A percentile compares a stretch with the other conserved stretches of the same genome.
Conservation (phyloP, 257 asterid species). For the Solanum corneliomulleri region DNA sequence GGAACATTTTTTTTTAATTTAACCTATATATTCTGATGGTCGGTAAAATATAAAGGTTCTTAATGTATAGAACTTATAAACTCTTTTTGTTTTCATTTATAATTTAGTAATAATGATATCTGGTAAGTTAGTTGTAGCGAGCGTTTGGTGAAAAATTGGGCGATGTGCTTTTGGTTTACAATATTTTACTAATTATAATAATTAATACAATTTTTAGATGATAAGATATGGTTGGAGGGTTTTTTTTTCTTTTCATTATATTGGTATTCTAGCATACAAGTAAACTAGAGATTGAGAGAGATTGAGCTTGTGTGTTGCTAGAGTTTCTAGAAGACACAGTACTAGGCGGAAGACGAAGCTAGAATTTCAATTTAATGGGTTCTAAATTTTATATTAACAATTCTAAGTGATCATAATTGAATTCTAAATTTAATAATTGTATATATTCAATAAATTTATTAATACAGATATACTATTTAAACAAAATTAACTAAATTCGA, state of each 20-base stretch:
- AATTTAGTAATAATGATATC: not conserved
- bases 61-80: not conserved
- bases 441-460: too few species aligned
- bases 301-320: not conserved
- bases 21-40: not conserved
- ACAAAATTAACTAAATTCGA: too few species aligned
- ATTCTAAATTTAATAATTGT: too few species aligned
- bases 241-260: not conserved
- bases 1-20: not conserved
- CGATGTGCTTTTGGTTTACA: not conserved
- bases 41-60: not conserved
- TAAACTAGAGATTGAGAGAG: not conserved
- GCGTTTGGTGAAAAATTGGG: not conserved
- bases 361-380: too few species aligned
- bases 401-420: not conserved
- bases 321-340: constrained; percentile 69
- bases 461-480: too few species aligned
- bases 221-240: not conserved
- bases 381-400: too few species aligned
- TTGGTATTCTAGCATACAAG: not conserved
- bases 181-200: not conserved
- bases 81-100: not conserved
- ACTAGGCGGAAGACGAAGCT: not conserved
- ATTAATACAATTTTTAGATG: not conserved
- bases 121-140: not conserved